Conservation (phyloP, 345 rosid genomes). For the Rhodamnia argentea region DNA sequence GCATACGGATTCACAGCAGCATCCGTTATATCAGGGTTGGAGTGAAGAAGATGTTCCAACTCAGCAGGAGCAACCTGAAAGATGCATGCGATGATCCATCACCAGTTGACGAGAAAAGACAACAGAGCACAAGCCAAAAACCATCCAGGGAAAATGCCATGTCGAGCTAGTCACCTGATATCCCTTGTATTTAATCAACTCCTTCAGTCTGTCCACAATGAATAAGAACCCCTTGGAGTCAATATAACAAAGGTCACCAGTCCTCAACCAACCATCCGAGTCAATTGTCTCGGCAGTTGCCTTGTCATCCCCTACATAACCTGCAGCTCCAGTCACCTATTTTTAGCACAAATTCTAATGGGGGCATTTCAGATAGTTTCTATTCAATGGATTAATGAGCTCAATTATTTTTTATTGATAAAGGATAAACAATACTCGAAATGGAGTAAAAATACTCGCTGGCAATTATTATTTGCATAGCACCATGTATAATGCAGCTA, state of each 20-base stretch:
- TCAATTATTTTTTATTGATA: background rate
- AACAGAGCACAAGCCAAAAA: background rate
- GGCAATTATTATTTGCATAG: background rate
- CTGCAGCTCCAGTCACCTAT: slow-evolving; percentile 16
- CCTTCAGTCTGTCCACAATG: slow-evolving; percentile 81
- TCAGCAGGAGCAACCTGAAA: slow-evolving; percentile 88
- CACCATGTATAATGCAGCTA: background rate
- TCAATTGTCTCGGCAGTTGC: slow-evolving; percentile 77
- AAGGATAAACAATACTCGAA: background rate
- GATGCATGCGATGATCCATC: background rate
- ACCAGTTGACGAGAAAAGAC: background rate
- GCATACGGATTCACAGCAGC: slow-evolving; percentile 90
- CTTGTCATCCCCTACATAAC: slow-evolving; percentile 69
- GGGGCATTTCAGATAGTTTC: background rate
- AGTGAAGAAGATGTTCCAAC: slow-evolving; percentile 66
- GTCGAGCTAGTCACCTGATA: slow-evolving; percentile 47
- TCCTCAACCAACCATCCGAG: slow-evolving; percentile 79
- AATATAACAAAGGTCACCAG: slow-evolving; percentile 89
- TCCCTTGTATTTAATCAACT: slow-evolving; percentile 83
- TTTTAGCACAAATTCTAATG: background rate
- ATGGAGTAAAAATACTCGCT: background rate
- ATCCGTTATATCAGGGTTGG: slow-evolving; percentile 64
- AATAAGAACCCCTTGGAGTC: slow-evolving; percentile 60
- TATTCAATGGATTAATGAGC: background rate
- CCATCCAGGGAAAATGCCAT: background rate